Conservation (phyloP, 805 yeast genomes). For the Metschnikowia drakensbergensis region DNA sequence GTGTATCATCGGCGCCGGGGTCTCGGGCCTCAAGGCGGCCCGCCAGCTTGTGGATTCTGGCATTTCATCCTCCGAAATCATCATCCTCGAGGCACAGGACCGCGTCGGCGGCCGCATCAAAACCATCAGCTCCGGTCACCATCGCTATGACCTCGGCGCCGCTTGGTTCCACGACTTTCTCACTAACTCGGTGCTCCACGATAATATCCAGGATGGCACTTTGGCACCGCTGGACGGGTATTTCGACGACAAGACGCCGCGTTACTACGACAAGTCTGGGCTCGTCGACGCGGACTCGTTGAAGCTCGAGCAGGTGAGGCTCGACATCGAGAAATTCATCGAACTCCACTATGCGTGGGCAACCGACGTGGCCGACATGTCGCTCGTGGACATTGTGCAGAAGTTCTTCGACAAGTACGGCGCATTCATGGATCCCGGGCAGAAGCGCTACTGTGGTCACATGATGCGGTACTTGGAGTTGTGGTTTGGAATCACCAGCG, state of each 20-base stretch:
- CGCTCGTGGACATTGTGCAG: conserved; percentile 48
- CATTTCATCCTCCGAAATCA: conserved; percentile 15
- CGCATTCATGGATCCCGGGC: conserved; percentile 47
- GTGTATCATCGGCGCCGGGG: conserved; percentile 24
- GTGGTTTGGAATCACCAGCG: conserved; percentile 79
- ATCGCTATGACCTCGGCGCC: conserved; percentile 74
- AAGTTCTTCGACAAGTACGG: conserved; percentile 46
- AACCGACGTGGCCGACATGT: conserved; percentile 46
- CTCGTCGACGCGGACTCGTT: conserved; percentile 25
- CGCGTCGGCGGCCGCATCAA: conserved; percentile 24
- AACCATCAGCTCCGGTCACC: conserved; percentile 20
- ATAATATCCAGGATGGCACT: conserved; percentile 29
- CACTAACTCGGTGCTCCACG: conserved; percentile 58
- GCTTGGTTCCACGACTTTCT: conserved; percentile 88
- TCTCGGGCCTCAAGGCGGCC: conserved; percentile 25
- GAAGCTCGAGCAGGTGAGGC: conserved; percentile 35
- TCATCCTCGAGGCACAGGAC: conserved; percentile 24
- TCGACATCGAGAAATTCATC: conserved; percentile 57
- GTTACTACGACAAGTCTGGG: conserved; percentile 32
- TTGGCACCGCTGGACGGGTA: conserved; percentile 29
- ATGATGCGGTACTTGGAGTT: conserved; percentile 58
- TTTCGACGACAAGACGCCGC: conserved; percentile 45
- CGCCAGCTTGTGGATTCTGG: conserved; percentile 22
- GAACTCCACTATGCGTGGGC: conserved; percentile 54
- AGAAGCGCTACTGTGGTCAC: conserved; percentile 49